Base-by-base conservation (phyloP, 192 early-diverging fungal species). In the Dissophora ornata region DNA sequence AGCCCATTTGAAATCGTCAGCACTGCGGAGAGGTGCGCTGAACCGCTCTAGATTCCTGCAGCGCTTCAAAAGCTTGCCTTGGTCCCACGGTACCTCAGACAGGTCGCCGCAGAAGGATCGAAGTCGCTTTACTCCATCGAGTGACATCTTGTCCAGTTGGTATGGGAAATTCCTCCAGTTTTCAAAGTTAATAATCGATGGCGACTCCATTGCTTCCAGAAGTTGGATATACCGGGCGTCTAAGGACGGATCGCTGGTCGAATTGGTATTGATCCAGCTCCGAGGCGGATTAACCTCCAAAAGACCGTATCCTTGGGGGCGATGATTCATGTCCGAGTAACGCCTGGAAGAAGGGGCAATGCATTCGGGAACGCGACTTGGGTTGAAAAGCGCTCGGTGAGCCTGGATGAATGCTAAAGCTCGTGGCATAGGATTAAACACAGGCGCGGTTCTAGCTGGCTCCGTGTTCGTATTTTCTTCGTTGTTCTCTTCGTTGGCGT, bases 11-110 rank as follows among this genome's bases (percentile, higher is more conserved):
- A 71, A 71, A 6, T 32, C 47, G 0, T 34, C 36, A 5, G 41
- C 18, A 4, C 45, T 44, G 5, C 3, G n/a, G 13, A 71, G 22
- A 5, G 9, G 13, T 16, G 44, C 21, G 19, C 45, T 41, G 42
- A 71, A 71, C 11, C 61, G 36, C 21, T 71, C 69, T 11, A 71
- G 44, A 10, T 46, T 50, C 12, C 69, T 57, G 36, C 69, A 71
- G 5, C 46, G 42, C 45, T 71, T 25, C 12, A 71, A 34, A 5
- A 71, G 4, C 13, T 55, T 18, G 11, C n/a, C 34, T 38, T 56
- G 58, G 26, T 57, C 47, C 53, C 53, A 57, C 19, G 12, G 30
- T n/a, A 18, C 45, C 5, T 63, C 60, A 40, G 45, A 26, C 41
- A 59, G 47, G 29, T 62, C 69, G 2, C 12, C 22, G 12, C 55